Conservation (phyloP, 208 protist species). For the Plasmodiophora brassicae region DNA sequence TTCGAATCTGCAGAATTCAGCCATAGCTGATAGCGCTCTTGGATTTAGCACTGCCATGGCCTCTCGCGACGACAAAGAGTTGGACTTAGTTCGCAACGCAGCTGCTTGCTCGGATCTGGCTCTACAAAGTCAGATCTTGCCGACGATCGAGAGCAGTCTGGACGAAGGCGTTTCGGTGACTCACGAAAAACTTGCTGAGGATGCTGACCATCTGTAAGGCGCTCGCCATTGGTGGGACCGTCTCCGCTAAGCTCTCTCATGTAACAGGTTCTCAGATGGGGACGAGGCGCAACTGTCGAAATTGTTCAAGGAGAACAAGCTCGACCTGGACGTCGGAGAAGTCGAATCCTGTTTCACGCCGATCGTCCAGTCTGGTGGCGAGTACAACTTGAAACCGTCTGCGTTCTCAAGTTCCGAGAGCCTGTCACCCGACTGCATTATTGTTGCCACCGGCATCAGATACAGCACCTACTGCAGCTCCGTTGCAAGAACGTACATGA, state of each 20-base stretch:
- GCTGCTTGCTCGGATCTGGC: neutral
- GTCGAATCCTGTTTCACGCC: constrained; percentile 59
- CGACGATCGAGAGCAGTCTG: constrained; percentile 40
- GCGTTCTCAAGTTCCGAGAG: constrained; percentile 52
- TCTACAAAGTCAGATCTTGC: neutral
- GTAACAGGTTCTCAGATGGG: neutral
- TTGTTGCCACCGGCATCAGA: constrained; percentile 54
- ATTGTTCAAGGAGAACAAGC: neutral
- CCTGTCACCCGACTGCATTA: constrained; percentile 60
- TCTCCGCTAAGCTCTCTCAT: neutral
- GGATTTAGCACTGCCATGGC: neutral
- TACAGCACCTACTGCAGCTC: constrained; percentile 67
- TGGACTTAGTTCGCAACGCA: neutral
- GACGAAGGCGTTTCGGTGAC: constrained; percentile 38
- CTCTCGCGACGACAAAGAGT: neutral
- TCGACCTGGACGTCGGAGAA: constrained; percentile 43
- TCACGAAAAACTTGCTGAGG: constrained; percentile 41
- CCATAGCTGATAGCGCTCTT: neutral
- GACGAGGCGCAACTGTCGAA: neutral
- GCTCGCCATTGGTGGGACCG: neutral
- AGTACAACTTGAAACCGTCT: constrained; percentile 56
- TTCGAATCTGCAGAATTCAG: no score
- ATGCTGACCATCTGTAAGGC: constrained; percentile 31
- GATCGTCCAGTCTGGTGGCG: constrained; percentile 66
- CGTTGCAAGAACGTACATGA: constrained; percentile 65